These are phyloP conservation scores for Paramyrothecium sp. DNA, from an alignment of 2,329 filamentous ascomycete species.

Conservation along the genomic window DNA sequence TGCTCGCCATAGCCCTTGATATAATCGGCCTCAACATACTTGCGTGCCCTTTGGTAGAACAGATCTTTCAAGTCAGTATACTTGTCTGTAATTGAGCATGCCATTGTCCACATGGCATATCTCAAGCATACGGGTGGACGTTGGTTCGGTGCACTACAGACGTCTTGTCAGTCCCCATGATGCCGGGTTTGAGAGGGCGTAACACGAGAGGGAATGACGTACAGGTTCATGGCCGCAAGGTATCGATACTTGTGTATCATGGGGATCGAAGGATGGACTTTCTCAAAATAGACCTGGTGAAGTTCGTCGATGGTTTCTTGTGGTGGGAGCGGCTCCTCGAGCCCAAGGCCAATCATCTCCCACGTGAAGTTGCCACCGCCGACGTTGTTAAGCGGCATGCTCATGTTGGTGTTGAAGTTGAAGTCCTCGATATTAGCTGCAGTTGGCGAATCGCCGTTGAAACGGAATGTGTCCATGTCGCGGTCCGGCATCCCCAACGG, in stretches of 20 bases:
- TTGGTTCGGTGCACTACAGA: conserved; percentile 67
- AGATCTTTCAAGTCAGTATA: conserved; percentile 77
- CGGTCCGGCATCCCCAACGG: conserved; percentile 46
- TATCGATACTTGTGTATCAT: conserved; percentile 91
- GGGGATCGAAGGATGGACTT: conserved; percentile 79
- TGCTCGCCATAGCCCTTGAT: conserved; percentile 90
- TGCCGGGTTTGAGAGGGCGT: too few relatives aligned
- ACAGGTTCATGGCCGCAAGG: conserved; percentile 82
- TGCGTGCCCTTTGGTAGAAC: conserved; percentile 86
- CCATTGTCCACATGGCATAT: conserved; percentile 95
- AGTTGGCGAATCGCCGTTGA: conserved; percentile 53
- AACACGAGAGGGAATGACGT: conserved; percentile 23
- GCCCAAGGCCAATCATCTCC: conserved; percentile 67
- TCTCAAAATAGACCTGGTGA: conserved; percentile 87
- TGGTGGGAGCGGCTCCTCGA: conserved; percentile 58
- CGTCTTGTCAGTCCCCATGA: conserved; percentile 5
- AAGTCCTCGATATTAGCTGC: conserved; percentile 53
- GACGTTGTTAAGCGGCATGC: conserved; percentile 48
- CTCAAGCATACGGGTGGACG: conserved; percentile 84
- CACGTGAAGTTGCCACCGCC: conserved; percentile 64
- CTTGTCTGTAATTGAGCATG: conserved; percentile 82
- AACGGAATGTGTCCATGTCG: conserved; percentile 55
- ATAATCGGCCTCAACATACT: conserved; percentile 87
- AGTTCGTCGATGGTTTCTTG: conserved; percentile 76
- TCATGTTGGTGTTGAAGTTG: conserved; percentile 50